Percentiles rank a stretch among this genome's conserved stretches.
phyloP scores from a whole-genome alignment of 2,329 filamentous ascomycete species.

The Teratosphaeria destructans region DNA sequence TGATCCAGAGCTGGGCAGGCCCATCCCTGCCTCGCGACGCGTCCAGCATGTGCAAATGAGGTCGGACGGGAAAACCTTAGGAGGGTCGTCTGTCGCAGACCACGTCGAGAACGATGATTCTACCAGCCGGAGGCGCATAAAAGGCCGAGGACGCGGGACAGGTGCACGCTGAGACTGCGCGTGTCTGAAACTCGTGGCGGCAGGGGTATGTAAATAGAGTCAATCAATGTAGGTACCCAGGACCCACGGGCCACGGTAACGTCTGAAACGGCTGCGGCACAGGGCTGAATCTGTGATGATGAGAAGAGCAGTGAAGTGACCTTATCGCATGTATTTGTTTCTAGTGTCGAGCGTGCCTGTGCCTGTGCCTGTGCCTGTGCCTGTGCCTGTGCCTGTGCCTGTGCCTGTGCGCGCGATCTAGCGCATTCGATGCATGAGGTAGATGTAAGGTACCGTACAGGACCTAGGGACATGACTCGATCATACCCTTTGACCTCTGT shows the following conservation, averaged over 20 bases:
- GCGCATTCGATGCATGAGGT: neutral
- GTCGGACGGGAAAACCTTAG: neutral
- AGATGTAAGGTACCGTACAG: too few species aligned
- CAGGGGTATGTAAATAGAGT: too few species aligned
- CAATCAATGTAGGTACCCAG: too few species aligned
- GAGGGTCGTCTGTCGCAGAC: neutral
- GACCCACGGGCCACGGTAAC: too few species aligned
- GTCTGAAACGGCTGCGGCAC: neutral
- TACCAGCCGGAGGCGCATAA: too few species aligned
- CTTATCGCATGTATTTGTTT: too few species aligned
- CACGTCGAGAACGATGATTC: neutral
- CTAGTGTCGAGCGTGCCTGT: too few species aligned
- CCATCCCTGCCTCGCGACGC: neutral
- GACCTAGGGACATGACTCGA: neutral
- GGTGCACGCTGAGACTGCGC: neutral
- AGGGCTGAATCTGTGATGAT: neutral
- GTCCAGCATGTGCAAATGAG: neutral
- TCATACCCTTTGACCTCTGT: too few species aligned
- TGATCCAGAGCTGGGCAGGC: neutral
- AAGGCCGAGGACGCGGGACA: neutral
- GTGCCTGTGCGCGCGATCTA: neutral
- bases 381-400: too few species aligned
- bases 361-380: too few species aligned
- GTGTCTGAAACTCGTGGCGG: too few species aligned
- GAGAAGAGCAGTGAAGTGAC: too few species aligned